Conservation (phyloP, 2,329 filamentous ascomycete genomes). For the Aspergillus jensenii region DNA sequence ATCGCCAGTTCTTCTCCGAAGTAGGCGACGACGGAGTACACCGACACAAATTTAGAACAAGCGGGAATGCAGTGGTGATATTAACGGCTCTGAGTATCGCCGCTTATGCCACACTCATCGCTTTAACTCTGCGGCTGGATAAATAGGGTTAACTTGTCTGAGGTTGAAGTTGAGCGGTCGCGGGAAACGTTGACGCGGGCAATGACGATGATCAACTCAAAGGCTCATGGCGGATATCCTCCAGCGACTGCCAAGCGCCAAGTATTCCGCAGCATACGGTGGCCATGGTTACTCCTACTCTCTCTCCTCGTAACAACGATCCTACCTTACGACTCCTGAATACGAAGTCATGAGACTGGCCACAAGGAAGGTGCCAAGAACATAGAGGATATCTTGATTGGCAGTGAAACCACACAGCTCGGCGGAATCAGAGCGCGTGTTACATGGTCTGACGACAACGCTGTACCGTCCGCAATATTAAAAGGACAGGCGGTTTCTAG, state of each 20-base stretch:
- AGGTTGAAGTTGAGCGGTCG: not conserved
- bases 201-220: not conserved
- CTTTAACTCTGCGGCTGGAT: slow-evolving; percentile 55
- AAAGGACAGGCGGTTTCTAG: not conserved
- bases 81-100: slow-evolving; percentile 62
- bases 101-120: slow-evolving; percentile 61
- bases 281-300: not conserved
- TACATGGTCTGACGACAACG: not conserved
- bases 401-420: not conserved
- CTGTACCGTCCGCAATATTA: not conserved
- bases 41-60: slow-evolving; percentile 63
- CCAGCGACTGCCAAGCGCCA: slow-evolving; percentile 30
- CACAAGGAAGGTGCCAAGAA: slow-evolving; percentile 7
- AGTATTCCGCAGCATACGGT: slow-evolving; percentile 25
- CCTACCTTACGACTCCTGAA: not conserved
- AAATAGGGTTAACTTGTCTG: slow-evolving; percentile 17
- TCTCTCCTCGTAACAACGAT: not conserved
- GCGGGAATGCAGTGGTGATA: slow-evolving; percentile 64
- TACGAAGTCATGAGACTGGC: slow-evolving; percentile 13
- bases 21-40: slow-evolving; percentile 59
- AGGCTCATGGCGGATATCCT: not conserved
- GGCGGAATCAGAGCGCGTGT: not conserved
- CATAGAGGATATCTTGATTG: slow-evolving; percentile 5
- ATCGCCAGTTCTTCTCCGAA: slow-evolving; percentile 80
- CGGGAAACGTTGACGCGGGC: not conserved